Conservation (phyloP, 2,329 filamentous ascomycete species). For the Aureobasidium sp. region DNA sequence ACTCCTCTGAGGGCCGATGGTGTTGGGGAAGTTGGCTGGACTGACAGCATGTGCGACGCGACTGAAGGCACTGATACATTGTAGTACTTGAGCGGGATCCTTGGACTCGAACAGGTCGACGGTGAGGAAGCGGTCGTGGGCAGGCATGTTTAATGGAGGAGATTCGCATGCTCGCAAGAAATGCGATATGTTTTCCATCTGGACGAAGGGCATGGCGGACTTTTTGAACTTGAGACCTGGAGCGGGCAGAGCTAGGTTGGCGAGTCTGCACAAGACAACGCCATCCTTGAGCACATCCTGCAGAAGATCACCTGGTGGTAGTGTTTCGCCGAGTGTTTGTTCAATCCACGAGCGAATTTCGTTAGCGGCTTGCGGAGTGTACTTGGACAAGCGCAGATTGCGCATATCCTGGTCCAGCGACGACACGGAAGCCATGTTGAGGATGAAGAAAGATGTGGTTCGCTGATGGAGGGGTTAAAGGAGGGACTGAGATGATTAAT, state of each 20-base stretch:
- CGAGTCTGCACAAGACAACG: constrained; percentile 82
- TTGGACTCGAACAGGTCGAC: constrained; percentile 95
- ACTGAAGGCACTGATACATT: constrained; percentile 88
- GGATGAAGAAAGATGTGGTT: constrained; percentile 15
- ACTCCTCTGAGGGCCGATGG: constrained; percentile 67
- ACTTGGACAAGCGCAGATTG: constrained; percentile 84
- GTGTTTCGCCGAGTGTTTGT: constrained; percentile 63
- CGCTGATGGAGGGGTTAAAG: constrained; percentile 7
- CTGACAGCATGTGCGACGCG: constrained; percentile 70
- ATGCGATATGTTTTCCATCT: constrained; percentile 99
- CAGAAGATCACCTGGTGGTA: constrained; percentile 70
- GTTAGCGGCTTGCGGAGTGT: constrained; percentile 82
- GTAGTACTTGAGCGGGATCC: constrained; percentile 90
- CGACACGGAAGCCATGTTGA: constrained; percentile 78
- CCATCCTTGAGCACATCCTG: constrained; percentile 80
- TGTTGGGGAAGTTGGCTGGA: constrained; percentile 63
- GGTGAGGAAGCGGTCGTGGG: constrained; percentile 93
- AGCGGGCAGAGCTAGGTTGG: constrained; percentile 70
- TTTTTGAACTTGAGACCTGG: constrained; percentile 84
- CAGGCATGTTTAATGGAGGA: constrained; percentile 76
- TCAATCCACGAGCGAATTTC: constrained; percentile 86
- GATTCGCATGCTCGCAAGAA: constrained; percentile 84
- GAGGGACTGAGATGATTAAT: constrained; percentile 2
- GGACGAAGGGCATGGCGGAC: constrained; percentile 93
- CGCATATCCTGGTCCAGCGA: constrained; percentile 94